A percentile compares a stretch with the other conserved stretches of the same genome.
These are phyloP conservation scores for Boletus bicolor DNA, from an alignment of 768 basidiomycete genomes.

Conservation along the genomic window DNA sequence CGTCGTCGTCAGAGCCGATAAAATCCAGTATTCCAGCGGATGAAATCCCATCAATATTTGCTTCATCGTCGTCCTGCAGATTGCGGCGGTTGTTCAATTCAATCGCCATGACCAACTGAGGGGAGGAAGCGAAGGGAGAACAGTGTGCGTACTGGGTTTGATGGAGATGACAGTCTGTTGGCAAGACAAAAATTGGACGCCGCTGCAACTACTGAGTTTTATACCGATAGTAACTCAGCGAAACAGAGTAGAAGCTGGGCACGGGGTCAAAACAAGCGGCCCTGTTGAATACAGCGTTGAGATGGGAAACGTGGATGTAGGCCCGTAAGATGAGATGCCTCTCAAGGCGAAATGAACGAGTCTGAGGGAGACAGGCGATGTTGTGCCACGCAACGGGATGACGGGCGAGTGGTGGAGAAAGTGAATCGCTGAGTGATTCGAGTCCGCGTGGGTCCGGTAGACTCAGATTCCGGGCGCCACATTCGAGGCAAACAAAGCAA, in stretches of 20 bases:
- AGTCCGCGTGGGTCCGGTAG: conserved; percentile 24
- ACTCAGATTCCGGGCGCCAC: conserved; percentile 21
- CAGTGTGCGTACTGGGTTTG: conserved; percentile 21
- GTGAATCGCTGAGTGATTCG: conserved; percentile 27
- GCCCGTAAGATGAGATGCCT: conserved; percentile 14
- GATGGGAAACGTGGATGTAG: conserved; percentile 23
- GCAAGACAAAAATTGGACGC: conserved; percentile 37
- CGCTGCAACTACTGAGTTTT: conserved; percentile 38
- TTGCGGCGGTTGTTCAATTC: conserved; percentile 23
- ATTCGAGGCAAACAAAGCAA: conserved; percentile 9
- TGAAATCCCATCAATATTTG: conserved; percentile 8
- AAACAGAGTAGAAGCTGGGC: conserved; percentile 38
- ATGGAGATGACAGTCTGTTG: conserved; percentile 34
- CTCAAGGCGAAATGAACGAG: conserved; percentile 12
- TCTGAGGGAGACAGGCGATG: conserved; percentile 5
- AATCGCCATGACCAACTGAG: conserved; percentile 27
- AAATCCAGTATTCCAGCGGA: conserved; percentile 7
- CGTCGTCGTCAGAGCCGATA: conserved; percentile 23
- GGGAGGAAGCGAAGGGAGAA: conserved; percentile 6
- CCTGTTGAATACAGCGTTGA: conserved; percentile 25
- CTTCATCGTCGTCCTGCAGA: conserved; percentile 20
- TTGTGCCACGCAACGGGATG: conserved; percentile 4
- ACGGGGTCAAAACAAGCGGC: conserved; percentile 35
- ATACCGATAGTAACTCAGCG: conserved; percentile 40
- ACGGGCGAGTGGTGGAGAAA: conserved; percentile 5